These are phyloP conservation scores for Cadophora luteo-olivacea DNA, from an alignment of 2,329 filamentous ascomycete species.

Conservation along the genomic window DNA sequence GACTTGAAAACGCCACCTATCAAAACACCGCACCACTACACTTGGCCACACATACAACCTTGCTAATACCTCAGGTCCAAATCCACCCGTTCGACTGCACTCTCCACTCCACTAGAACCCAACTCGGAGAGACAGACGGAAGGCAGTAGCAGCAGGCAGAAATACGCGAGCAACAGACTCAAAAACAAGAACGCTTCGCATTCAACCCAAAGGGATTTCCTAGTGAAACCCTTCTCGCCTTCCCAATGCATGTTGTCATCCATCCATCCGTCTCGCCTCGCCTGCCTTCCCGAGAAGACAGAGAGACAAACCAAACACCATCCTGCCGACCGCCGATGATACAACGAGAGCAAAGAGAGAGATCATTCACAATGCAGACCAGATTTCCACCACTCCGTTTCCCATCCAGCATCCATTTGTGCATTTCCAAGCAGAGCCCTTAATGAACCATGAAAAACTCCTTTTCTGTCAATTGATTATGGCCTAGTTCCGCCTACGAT, in stretches of 20 bases:
- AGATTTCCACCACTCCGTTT: slow-evolving; percentile 13
- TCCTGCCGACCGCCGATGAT: slow-evolving; percentile 28
- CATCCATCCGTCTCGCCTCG: slow-evolving; percentile 17
- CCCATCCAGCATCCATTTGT: slow-evolving; percentile 24
- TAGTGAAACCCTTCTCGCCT: slow-evolving; percentile 21
- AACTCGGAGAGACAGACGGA: slow-evolving; percentile 12
- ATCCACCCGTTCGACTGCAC: slow-evolving; percentile 3
- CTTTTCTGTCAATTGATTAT: slow-evolving; percentile 5
- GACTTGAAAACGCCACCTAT: slow-evolving; percentile 33
- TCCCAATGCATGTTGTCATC: slow-evolving; percentile 19
- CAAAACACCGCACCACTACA: slow-evolving; percentile 32
- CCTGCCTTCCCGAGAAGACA: slow-evolving; percentile 20
- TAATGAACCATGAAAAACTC: slow-evolving; percentile 21
- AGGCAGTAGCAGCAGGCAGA: slow-evolving; percentile 5
- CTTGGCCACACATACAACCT: slow-evolving; percentile 27
- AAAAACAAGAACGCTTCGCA: slow-evolving; percentile 21
- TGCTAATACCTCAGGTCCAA: slow-evolving; percentile 8
- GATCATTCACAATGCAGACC: slow-evolving; percentile 25
- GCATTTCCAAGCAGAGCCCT: slow-evolving; percentile 31
- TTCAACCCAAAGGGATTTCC: slow-evolving; percentile 22
- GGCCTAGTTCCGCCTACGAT: slow-evolving; percentile 30
- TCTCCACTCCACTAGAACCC: slow-evolving; percentile 10
- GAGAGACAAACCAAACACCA: slow-evolving; percentile 37
- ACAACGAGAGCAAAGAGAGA: slow-evolving; percentile 32
- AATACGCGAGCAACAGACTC: not conserved